Evolutionary conservation across 257 asterid genomes (phyloP).

Genomic region (Solanum dulcamara): DNA sequence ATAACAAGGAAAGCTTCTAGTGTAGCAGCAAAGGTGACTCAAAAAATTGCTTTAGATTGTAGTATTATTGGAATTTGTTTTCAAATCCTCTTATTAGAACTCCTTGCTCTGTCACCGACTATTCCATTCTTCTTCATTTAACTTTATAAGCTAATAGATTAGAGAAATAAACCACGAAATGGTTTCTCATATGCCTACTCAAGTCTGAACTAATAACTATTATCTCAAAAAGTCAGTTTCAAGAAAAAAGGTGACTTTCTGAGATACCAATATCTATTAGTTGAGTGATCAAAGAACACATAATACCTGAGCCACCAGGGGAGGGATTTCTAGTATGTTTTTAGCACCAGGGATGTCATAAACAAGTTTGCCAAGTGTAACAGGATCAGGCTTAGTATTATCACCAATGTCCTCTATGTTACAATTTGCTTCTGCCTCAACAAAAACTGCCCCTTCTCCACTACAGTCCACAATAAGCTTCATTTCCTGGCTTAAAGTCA

Average conservation of each 20-base stretch:
- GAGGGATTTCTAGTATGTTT: constrained; percentile 67
- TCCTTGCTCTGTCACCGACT: neutral
- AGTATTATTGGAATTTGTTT: neutral
- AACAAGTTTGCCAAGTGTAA: constrained; percentile 67
- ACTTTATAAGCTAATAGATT: neutral
- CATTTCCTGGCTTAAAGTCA: constrained; percentile 51
- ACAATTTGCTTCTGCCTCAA: constrained; percentile 77
- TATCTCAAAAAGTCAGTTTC: neutral
- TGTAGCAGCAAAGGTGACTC: neutral
- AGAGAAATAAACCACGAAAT: neutral
- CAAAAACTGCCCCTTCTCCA: constrained; percentile 74
- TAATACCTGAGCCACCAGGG: constrained; percentile 66
- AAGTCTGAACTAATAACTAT: neutral
- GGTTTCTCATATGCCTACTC: neutral
- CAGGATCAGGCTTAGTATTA: constrained; percentile 72
- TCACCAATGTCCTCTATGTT: constrained; percentile 50
- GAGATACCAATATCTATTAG: neutral
- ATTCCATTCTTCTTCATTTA: neutral
- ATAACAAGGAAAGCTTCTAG: neutral
- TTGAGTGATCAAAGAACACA: neutral
- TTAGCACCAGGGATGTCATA: constrained; percentile 74
- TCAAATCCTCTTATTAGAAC: neutral
- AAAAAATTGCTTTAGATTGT: neutral
- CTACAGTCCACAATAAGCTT: constrained; percentile 75
- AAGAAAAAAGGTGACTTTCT: neutral